phyloP scores from a whole-genome alignment of 768 basidiomycete species.

The Brasilioporus rufonigricans region DNA sequence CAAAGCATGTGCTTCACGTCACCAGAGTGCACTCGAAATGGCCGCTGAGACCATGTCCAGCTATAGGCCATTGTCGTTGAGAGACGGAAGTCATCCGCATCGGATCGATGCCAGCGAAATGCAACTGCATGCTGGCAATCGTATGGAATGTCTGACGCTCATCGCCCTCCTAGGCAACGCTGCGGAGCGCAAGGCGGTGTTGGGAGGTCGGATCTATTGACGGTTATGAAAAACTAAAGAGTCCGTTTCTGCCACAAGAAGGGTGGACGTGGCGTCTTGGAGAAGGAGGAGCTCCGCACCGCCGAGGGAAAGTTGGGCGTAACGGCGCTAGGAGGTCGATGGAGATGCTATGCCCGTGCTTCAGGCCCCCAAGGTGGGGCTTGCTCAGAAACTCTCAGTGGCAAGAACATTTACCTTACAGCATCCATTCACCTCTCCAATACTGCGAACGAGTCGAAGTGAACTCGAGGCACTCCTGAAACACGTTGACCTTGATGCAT shows the following conservation, averaged over 20 bases:
- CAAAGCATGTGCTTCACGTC: slow-evolving; percentile 19
- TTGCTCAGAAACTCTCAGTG: neutral
- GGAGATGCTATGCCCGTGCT: neutral
- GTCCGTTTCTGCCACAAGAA: slow-evolving; percentile 1
- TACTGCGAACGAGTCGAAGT: neutral
- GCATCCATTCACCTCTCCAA: neutral
- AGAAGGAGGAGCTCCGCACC: neutral
- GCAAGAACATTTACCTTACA: neutral
- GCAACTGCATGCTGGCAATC: neutral
- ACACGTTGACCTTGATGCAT: neutral
- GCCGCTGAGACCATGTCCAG: slow-evolving; percentile 7
- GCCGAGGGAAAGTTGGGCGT: slow-evolving; percentile 1
- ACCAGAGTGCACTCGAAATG: slow-evolving; percentile 19
- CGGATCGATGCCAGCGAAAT: slow-evolving; percentile 3
- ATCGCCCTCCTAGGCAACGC: neutral
- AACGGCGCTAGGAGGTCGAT: neutral
- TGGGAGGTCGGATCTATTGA: slow-evolving; percentile 4
- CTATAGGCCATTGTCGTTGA: slow-evolving; percentile 12
- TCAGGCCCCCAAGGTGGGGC: neutral
- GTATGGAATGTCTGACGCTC: slow-evolving; percentile 7
- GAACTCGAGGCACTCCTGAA: neutral
- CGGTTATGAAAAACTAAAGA: neutral
- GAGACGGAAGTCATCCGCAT: slow-evolving; percentile 7
- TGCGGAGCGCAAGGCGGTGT: slow-evolving; percentile 16
- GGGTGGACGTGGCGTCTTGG: neutral